These are phyloP conservation scores for Clarireedia sp. DNA, from an alignment of 2,329 filamentous ascomycete species.

Conservation along the genomic window DNA sequence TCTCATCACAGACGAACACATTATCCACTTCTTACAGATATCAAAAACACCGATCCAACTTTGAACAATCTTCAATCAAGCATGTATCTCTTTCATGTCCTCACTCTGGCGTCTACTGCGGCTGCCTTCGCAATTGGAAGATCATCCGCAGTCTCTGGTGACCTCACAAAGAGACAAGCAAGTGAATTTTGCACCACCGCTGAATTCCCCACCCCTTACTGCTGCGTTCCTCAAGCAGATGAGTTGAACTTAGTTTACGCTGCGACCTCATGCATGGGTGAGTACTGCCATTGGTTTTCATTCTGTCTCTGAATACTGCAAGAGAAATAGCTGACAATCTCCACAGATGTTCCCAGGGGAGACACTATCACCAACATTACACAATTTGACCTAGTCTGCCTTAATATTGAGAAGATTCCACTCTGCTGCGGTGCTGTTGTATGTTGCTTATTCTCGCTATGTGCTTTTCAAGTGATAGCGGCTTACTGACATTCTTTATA, in stretches of 20 bases:
- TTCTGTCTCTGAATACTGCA: too few relatives aligned
- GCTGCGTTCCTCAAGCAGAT: neutral
- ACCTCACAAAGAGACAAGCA: neutral
- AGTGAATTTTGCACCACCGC: neutral
- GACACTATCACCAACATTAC: neutral
- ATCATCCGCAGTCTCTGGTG: neutral
- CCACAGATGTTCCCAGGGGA: neutral
- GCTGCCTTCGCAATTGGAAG: neutral
- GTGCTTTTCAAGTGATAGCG: too few relatives aligned
- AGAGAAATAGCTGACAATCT: neutral
- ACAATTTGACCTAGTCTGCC: neutral
- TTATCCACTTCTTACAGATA: neutral
- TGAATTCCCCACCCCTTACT: neutral
- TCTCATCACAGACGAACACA: neutral
- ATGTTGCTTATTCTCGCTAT: too few relatives aligned
- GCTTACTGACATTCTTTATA: neutral
- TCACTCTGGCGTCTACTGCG: neutral
- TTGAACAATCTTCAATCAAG: neutral
- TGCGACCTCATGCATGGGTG: neutral
- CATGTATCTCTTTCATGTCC: neutral
- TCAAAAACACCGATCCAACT: neutral
- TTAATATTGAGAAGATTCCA: neutral
- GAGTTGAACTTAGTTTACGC: neutral
- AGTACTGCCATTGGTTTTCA: neutral
- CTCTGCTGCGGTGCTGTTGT: neutral